phyloP scores from a whole-genome alignment of 306 rosid genomes.

The Cicer chorassanicum region DNA sequence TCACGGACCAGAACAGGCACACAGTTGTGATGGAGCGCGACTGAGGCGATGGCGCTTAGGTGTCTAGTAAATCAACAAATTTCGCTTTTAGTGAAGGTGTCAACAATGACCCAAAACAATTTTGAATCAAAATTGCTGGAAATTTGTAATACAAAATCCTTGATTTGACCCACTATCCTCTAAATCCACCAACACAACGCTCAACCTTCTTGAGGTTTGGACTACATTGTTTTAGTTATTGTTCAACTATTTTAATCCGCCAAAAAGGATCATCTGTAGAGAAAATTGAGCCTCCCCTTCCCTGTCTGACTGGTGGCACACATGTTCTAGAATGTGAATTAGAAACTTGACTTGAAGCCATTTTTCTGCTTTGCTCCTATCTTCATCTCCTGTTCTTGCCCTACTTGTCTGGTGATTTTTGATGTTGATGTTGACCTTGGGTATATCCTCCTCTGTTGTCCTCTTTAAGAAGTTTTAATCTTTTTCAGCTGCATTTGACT shows the following conservation, averaged over 20 bases:
- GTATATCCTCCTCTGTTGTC: too few relatives aligned
- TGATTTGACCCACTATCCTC: neutral
- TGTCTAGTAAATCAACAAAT: too few relatives aligned
- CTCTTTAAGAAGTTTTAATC: neutral
- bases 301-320: neutral
- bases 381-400: neutral
- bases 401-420: neutral
- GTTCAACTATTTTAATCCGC: neutral
- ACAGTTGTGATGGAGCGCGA: too few relatives aligned
- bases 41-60: too few relatives aligned
- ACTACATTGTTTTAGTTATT: neutral
- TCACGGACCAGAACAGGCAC: too few relatives aligned
- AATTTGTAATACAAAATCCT: neutral
- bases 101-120: too few relatives aligned
- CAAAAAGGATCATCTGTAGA: neutral
- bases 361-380: slow-evolving; percentile 2
- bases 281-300: neutral
- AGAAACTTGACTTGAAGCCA: neutral
- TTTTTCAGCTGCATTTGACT: slow-evolving; percentile 6
- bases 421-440: too few relatives aligned
- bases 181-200: neutral
- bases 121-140: neutral
- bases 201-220: neutral
- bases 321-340: neutral
- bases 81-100: too few relatives aligned